A percentile compares a stretch with the other conserved stretches of the same genome.
These are phyloP conservation scores for Boletus sp. DNA, from an alignment of 768 basidiomycete species.

Conservation along the genomic window DNA sequence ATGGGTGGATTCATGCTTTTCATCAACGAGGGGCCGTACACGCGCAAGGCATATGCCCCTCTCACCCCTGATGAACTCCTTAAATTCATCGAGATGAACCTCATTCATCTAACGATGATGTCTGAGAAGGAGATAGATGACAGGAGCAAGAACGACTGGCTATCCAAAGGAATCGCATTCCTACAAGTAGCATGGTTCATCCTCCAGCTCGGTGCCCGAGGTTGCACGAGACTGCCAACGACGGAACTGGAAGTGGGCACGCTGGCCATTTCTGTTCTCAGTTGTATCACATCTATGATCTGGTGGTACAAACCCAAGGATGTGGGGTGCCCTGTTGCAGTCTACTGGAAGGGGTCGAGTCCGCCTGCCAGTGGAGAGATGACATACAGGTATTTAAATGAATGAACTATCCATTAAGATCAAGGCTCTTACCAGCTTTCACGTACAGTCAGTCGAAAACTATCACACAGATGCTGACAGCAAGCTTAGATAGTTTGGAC, in stretches of 20 bases:
- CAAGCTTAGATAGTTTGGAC: not conserved
- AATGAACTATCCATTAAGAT: too few species aligned
- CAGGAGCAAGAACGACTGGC: not conserved
- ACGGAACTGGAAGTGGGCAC: not conserved
- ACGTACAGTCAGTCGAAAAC: not conserved
- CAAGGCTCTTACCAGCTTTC: not conserved
- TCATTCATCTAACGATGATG: not conserved
- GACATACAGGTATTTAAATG: not conserved
- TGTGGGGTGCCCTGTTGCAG: not conserved
- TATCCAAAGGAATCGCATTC: not conserved
- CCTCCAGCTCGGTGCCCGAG: not conserved
- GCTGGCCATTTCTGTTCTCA: not conserved
- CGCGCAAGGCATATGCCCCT: not conserved
- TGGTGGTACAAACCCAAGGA: not conserved
- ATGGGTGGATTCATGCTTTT: not conserved
- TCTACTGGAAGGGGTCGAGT: not conserved
- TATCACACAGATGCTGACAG: not conserved
- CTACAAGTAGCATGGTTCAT: not conserved
- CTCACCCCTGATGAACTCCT: not conserved
- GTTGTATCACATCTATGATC: not conserved
- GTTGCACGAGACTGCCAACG: not conserved
- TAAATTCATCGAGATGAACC: not conserved
- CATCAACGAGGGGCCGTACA: not conserved
- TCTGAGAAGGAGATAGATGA: not conserved
- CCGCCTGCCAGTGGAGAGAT: not conserved